Conservation (phyloP, 176 grass and related monocot genomes). For the Eleusine coracana region DNA sequence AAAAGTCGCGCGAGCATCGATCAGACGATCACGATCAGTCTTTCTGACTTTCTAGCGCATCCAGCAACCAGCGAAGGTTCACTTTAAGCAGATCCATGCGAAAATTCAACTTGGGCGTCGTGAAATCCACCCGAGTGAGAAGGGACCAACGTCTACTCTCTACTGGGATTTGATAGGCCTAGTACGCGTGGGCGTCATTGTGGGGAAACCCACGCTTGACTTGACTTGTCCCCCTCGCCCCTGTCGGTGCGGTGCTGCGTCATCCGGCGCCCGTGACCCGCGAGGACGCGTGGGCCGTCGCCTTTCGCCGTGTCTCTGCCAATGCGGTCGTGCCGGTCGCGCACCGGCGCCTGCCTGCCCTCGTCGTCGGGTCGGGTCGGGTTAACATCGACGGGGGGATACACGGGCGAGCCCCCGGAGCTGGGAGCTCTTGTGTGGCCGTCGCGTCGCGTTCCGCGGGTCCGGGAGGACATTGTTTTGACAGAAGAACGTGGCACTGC, state of each 20-base stretch:
- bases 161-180: background rate
- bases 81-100: background rate
- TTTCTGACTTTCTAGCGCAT: background rate
- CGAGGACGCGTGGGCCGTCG: conserved; percentile 16
- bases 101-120: background rate
- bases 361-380: background rate
- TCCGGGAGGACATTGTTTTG: background rate
- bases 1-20: background rate
- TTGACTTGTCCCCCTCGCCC: background rate
- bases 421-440: too few relatives aligned
- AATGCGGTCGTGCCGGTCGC: conserved; percentile 2
- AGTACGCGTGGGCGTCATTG: background rate
- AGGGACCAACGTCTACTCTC: background rate
- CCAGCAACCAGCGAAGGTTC: too few relatives aligned
- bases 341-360: background rate
- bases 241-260: conserved; percentile 12
- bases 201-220: background rate
- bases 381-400: background rate
- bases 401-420: conserved; percentile 5
- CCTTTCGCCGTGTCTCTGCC: background rate
- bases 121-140: background rate
- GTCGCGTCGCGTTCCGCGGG: background rate
- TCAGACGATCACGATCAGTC: background rate
- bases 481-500: background rate
- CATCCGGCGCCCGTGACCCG: background rate